Percentiles rank a stretch among this genome's conserved stretches.
Evolutionary conservation across 768 basidiomycete genomes (phyloP).

Genomic region (Mrakia blollopis): DNA sequence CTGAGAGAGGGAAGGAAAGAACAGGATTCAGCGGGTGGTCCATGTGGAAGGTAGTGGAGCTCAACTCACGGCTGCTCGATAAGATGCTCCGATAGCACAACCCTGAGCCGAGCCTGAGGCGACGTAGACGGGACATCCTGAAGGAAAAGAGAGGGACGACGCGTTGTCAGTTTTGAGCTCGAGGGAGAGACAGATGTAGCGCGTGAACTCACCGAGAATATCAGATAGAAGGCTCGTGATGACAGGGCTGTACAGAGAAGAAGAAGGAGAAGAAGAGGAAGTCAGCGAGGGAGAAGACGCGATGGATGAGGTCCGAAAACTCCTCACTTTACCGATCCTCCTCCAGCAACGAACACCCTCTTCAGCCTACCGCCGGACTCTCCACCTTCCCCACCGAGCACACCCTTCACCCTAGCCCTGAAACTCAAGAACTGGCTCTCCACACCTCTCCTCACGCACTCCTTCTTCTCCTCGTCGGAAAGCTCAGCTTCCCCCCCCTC

Average conservation of each 20-base stretch:
- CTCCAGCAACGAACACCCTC: conserved; percentile 29
- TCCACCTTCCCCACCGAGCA: conserved; percentile 50
- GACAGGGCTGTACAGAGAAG: conserved; percentile 3
- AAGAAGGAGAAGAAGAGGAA: not conserved
- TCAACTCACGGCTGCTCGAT: conserved; percentile 17
- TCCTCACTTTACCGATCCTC: conserved; percentile 23
- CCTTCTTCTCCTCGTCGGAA: conserved; percentile 47
- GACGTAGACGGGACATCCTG: conserved; percentile 23
- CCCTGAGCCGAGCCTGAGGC: conserved; percentile 26
- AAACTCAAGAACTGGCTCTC: conserved; percentile 83
- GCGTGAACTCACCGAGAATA: conserved; percentile 9
- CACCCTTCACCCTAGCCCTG: conserved; percentile 62
- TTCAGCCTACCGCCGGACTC: not conserved
- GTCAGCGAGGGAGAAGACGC: not conserved
- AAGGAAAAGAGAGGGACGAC: not conserved
- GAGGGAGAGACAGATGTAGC: no score
- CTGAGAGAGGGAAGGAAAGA: not conserved
- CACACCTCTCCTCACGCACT: conserved; percentile 69
- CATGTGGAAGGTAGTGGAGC: not conserved
- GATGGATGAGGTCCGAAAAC: no score
- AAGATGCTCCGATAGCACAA: conserved; percentile 26
- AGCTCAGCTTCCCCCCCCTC: conserved; percentile 41
- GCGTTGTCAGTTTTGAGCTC: not conserved
- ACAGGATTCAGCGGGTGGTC: not conserved
- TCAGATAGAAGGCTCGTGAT: conserved; percentile 21